A percentile compares a stretch with the other conserved stretches of the same genome.
These are phyloP conservation scores for Trichoderma orchidacearum DNA, from an alignment of 495 filamentous ascomycete genomes.

Conservation along the genomic window DNA sequence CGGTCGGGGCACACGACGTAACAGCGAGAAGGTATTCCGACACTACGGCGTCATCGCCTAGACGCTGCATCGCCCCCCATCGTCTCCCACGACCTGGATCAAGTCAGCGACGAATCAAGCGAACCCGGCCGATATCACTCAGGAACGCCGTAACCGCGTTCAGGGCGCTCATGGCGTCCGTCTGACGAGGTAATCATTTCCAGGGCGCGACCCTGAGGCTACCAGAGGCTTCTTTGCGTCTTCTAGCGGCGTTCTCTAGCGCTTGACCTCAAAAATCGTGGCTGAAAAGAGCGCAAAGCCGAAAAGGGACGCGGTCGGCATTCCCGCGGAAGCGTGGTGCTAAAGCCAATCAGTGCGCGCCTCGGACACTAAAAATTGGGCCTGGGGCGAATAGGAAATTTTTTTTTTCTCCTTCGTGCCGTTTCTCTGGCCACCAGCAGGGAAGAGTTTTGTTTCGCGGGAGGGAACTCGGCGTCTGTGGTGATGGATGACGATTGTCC, in stretches of 20 bases:
- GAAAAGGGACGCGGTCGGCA: neutral
- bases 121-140: no score
- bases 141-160: no score
- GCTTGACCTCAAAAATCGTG: neutral
- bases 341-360: neutral
- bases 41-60: no score
- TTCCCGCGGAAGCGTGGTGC: neutral
- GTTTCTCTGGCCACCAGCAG: neutral
- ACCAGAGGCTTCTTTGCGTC: neutral
- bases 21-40: neutral
- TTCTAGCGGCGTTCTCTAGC: neutral
- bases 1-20: neutral
- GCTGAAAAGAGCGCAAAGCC: neutral
- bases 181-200: no score
- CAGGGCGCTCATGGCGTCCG: no score
- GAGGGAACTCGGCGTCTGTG: neutral
- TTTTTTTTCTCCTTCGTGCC: neutral
- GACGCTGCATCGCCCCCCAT: no score
- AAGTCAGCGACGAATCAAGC: no score
- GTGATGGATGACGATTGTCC: neutral
- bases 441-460: neutral
- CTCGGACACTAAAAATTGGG: neutral
- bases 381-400: neutral
- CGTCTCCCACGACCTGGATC: no score
- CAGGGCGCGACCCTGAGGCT: no score